Conservation (phyloP, 225 moss, liverwort and hornwort genomes). For the Ulota crispa region DNA sequence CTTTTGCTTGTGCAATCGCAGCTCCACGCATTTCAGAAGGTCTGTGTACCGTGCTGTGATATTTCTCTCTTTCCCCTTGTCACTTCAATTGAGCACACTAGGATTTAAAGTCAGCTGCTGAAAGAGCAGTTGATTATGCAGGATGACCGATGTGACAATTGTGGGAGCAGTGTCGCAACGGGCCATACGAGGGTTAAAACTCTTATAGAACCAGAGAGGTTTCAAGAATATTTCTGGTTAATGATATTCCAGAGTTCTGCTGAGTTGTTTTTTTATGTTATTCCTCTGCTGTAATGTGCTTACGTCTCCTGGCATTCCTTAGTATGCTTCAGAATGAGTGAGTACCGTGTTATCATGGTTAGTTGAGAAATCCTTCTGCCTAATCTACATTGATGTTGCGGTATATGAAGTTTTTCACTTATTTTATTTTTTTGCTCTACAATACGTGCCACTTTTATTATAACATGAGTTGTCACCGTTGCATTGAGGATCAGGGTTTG, state of each 20-base stretch:
- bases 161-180: constrained; percentile 28
- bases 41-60: background rate
- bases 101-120: background rate
- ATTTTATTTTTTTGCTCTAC: background rate
- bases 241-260: too few species aligned
- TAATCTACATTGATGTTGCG: background rate
- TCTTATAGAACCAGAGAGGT: too few species aligned
- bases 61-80: too few species aligned
- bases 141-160: constrained; percentile 31
- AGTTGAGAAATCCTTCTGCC: background rate
- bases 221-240: too few species aligned
- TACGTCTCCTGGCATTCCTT: background rate
- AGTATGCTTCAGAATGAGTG: background rate
- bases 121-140: background rate
- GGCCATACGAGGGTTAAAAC: too few species aligned
- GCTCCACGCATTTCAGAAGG: background rate
- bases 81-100: background rate
- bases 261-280: too few species aligned
- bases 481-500: background rate
- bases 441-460: background rate
- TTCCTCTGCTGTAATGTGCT: background rate
- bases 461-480: background rate
- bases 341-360: background rate
- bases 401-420: background rate
- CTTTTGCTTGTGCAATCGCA: background rate